Evolutionary conservation across 2,329 filamentous ascomycete genomes (phyloP).

Genomic region (Aspergillus niger): DNA sequence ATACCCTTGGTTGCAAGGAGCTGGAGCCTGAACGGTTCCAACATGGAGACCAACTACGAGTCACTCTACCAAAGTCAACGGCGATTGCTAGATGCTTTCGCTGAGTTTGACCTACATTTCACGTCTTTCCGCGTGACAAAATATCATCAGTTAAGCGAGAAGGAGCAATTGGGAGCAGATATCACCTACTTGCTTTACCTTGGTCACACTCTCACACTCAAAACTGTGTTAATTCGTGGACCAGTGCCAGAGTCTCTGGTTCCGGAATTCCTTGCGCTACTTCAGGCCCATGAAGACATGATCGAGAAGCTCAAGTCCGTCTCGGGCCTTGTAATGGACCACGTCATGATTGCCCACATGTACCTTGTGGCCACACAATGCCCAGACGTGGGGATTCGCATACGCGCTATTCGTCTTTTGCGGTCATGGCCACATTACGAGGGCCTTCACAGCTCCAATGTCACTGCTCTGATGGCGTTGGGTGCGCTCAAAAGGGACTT

Average conservation of each 20-base stretch:
- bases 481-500: neutral
- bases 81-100: neutral
- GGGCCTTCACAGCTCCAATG: neutral
- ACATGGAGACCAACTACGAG: neutral
- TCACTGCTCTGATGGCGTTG: neutral
- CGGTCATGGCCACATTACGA: constrained; percentile 11
- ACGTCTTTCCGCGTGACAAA: neutral
- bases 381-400: neutral
- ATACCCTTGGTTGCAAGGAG: neutral
- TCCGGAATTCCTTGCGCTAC: neutral
- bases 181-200: neutral
- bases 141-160: neutral
- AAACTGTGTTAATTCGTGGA: constrained; percentile 4
- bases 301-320: neutral
- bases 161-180: constrained; percentile 1
- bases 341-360: neutral
- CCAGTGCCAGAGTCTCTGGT: neutral
- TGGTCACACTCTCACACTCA: constrained; percentile 4
- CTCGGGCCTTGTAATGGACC: neutral
- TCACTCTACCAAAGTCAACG: neutral
- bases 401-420: neutral
- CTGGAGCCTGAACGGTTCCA: neutral
- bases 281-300: neutral
- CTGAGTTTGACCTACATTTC: neutral
- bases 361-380: neutral